phyloP scores from a whole-genome alignment of 2,329 filamentous ascomycete species.

The Alternaria postmessia region DNA sequence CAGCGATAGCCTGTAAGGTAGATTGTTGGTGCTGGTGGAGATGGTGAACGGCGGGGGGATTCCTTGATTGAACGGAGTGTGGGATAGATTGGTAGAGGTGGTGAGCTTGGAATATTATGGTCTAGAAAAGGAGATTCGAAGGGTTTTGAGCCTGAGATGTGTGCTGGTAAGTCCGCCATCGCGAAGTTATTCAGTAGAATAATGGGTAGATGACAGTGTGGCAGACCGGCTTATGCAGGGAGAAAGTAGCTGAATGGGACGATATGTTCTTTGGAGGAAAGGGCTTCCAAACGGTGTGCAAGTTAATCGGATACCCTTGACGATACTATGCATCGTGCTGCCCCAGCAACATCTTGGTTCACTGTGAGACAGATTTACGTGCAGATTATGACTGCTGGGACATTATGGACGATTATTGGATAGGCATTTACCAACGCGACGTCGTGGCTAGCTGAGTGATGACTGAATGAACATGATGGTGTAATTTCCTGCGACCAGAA shows the following conservation, averaged over 20 bases:
- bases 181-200: not conserved
- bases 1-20: slow-evolving; percentile 10
- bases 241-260: too few relatives aligned
- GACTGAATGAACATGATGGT: not conserved
- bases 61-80: too few relatives aligned
- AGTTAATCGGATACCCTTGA: not conserved
- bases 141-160: not conserved
- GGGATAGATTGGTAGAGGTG: not conserved
- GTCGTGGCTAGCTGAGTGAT: not conserved
- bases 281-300: not conserved
- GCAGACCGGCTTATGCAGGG: not conserved
- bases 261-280: not conserved
- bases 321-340: not conserved
- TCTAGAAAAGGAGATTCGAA: not conserved
- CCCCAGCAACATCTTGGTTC: not conserved
- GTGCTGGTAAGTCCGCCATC: not conserved
- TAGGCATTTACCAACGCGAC: too few relatives aligned
- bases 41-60: not conserved
- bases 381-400: not conserved
- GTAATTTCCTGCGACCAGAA: not conserved
- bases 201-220: not conserved
- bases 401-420: not conserved
- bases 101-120: accelerated
- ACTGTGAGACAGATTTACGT: not conserved
- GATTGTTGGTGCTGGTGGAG: not conserved